Evolutionary conservation across 805 yeast species (phyloP).

Genomic region (Scheffersomyces coipomensis): DNA sequence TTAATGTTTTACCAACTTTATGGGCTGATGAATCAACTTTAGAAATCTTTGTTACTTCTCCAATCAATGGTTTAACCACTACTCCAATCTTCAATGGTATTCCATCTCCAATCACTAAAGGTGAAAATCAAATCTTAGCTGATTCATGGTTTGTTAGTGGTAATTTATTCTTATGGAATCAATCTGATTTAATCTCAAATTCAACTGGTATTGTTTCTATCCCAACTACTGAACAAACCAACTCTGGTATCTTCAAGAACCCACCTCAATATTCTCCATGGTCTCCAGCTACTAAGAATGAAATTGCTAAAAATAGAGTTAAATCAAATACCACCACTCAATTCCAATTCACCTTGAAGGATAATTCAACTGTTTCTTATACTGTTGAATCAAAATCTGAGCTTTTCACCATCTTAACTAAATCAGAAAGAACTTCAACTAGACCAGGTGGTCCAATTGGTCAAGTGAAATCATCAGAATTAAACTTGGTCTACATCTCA

Average conservation of each 20-base stretch:
- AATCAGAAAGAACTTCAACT: background rate
- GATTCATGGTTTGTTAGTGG: constrained; percentile 24
- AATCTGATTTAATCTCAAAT: constrained; percentile 10
- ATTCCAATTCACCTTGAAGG: constrained; percentile 23
- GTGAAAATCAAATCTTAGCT: constrained; percentile 11
- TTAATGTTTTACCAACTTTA: constrained; percentile 23
- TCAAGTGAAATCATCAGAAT: background rate
- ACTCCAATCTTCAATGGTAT: constrained; percentile 13
- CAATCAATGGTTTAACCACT: constrained; percentile 13
- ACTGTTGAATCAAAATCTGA: constrained; percentile 14
- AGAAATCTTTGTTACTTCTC: constrained; percentile 22
- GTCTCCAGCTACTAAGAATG: constrained; percentile 15
- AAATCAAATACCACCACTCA: constrained; percentile 13
- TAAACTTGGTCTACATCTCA: background rate
- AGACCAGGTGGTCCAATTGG: background rate
- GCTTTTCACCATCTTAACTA: constrained; percentile 10
- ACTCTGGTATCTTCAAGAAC: constrained; percentile 19
- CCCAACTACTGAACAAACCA: constrained; percentile 12
- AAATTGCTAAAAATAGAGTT: constrained; percentile 16
- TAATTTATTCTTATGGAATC: constrained; percentile 23
- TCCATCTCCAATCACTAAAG: constrained; percentile 16
- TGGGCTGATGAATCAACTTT: constrained; percentile 21
- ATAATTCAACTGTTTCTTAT: constrained; percentile 16
- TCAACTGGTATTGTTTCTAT: constrained; percentile 15
- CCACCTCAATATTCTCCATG: constrained; percentile 21